phyloP scores from a whole-genome alignment of 345 rosid genomes.

The Viola odorata region DNA sequence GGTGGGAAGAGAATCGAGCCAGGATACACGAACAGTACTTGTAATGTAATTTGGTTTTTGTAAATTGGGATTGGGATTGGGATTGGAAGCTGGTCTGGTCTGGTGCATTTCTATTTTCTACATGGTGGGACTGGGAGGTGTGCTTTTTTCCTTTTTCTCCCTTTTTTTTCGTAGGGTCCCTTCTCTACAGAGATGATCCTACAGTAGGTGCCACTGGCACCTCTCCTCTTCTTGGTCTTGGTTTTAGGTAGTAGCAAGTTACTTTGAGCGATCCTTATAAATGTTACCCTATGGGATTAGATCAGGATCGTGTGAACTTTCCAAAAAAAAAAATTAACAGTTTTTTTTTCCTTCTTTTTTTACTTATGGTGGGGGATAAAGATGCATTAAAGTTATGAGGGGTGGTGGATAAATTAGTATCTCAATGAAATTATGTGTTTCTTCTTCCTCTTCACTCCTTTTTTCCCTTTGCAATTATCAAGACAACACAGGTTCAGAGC shows the following conservation, averaged over 20 bases:
- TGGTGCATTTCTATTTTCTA: neutral
- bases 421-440: conserved; percentile 14
- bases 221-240: conserved; percentile 9
- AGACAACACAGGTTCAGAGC: neutral
- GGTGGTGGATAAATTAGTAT: conserved; percentile 15
- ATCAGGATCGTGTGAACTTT: conserved; percentile 4
- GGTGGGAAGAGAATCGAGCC: conserved; percentile 99
- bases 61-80: too few species aligned
- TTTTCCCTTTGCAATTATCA: neutral
- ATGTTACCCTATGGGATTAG: neutral
- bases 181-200: conserved; percentile 14
- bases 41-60: conserved; percentile 20
- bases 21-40: conserved; percentile 91
- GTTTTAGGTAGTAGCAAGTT: too few species aligned
- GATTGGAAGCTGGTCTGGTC: conserved; percentile 1
- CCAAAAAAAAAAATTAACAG: too few species aligned
- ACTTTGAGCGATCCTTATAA: neutral
- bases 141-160: neutral
- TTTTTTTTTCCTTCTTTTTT: neutral
- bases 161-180: conserved; percentile 7
- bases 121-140: conserved; percentile 10
- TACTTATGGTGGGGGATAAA: conserved; percentile 14
- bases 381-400: conserved; percentile 19
- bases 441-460: neutral
- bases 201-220: conserved; percentile 28